Conservation (phyloP, 176 grass and related monocot species). For the Oryza meridionalis region DNA sequence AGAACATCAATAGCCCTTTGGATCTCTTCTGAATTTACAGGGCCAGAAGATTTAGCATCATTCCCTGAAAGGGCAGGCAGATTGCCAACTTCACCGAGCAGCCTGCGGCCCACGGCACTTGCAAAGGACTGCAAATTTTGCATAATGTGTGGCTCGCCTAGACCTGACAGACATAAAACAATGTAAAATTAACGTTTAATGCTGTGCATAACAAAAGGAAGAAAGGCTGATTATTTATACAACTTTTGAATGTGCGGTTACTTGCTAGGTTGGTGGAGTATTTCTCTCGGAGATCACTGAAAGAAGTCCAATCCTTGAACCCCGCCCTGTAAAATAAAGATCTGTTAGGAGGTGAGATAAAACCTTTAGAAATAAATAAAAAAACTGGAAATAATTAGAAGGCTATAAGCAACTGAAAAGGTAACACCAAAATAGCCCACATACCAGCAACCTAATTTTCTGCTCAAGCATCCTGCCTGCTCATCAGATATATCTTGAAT, state of each 20-base stretch:
- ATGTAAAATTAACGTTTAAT: constrained; percentile 17
- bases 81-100: constrained; percentile 67
- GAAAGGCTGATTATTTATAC: constrained; percentile 35
- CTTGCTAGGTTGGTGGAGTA: constrained; percentile 50
- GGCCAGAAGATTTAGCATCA: constrained; percentile 28
- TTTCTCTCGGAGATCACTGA: constrained; percentile 30
- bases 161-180: constrained; percentile 44
- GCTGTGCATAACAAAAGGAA: constrained; percentile 1
- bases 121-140: constrained; percentile 51
- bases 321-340: constrained; percentile 35
- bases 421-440: neutral
- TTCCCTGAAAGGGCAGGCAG: constrained; percentile 73
- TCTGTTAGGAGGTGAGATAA: constrained; percentile 37
- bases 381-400: constrained; percentile 11
- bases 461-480: constrained; percentile 46
- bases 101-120: constrained; percentile 51
- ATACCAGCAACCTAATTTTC: constrained; percentile 71
- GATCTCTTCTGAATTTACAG: constrained; percentile 36
- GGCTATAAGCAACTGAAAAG: neutral
- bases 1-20: constrained; percentile 47
- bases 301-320: constrained; percentile 44
- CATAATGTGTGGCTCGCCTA: constrained; percentile 36
- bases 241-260: constrained; percentile 37
- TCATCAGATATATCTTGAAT: constrained; percentile 33
- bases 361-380: constrained; percentile 9